Evolutionary conservation across 2,329 filamentous ascomycete genomes (phyloP), one percentile per base, ranked within the genome.

Genomic region (Pseudogymnoascus sp.): DNA sequence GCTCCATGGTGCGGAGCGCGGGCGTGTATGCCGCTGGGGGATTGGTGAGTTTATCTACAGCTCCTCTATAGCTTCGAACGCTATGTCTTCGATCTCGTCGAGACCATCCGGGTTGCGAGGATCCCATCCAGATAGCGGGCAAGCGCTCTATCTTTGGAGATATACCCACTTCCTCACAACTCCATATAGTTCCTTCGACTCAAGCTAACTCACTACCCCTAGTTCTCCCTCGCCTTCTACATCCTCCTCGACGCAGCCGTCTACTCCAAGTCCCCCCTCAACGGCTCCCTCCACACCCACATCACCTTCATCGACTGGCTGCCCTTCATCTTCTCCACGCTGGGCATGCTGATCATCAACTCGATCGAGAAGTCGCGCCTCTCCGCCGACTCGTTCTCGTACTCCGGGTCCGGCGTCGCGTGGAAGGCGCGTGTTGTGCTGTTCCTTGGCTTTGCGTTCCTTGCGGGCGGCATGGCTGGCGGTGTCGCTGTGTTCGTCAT

Each of bases 301-400:
- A 79, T 89, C 70, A 84, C 79, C 68, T 89, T 88, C 70, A 79
- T 87, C 75, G 86, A 88, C 81, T 88, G 86, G 86, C 82, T 88
- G 67, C 85, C 86, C 61, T 80, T 88, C 68, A 82, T 88, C 74
- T 88, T 88, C 78, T 84, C 82, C 68, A 80, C 82, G 66, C 78
- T 88, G 66, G 86, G 86, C 66, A 88, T 88, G 84, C 80, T 88
- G 64, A 88, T 88, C 74, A 88, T 88, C 79, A 88, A 88, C 79
- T 84, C 80, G 68, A 85, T 88, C 67, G 85, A 88, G 77, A 88
- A 88, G 76, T 78, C 84, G 65, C 82, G 86, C 62, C 79, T 88
- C 66, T 84, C 83, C 69, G 79, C 82, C 69, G 84, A 89, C 76
- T 82, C 78, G 63, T 86, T 86, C 74, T 82, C 80, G 66, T 87